Conservation (phyloP, 768 basidiomycete genomes). For the Termitomyces sp. region DNA sequence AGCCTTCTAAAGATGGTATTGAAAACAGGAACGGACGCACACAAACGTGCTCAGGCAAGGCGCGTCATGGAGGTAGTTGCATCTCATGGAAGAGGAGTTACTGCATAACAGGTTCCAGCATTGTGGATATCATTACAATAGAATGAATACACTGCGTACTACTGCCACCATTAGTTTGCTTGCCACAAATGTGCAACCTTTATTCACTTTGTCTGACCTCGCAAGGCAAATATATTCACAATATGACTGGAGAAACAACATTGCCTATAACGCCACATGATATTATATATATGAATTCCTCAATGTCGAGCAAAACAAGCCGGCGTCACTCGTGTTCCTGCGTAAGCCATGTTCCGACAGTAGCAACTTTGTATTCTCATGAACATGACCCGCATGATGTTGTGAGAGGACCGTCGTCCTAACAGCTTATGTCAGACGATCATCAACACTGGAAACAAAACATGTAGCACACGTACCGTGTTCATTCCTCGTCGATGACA, state of each 20-base stretch:
- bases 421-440: background rate
- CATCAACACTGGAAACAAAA: slow-evolving; percentile 3
- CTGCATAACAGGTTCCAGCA: too few species aligned
- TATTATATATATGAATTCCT: too few species aligned
- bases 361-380: too few species aligned
- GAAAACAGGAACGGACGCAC: background rate
- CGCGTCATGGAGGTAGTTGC: background rate
- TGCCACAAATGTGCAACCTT: too few species aligned
- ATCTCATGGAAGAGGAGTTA: background rate
- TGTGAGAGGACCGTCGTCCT: slow-evolving; percentile 80
- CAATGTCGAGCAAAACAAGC: too few species aligned
- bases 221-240: background rate
- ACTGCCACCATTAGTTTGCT: too few species aligned
- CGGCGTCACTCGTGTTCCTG: too few species aligned
- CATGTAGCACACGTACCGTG: slow-evolving; percentile 39
- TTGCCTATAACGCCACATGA: too few species aligned
- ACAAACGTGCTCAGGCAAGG: background rate
- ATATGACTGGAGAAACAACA: too few species aligned
- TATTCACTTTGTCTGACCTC: background rate
- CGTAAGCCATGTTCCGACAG: too few species aligned
- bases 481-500: slow-evolving; percentile 72
- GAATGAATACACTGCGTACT: too few species aligned
- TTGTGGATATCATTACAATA: background rate
- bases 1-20: background rate
- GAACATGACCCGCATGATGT: slow-evolving; percentile 78